These are phyloP conservation scores for Eutypa lata DNA, from an alignment of 2,329 filamentous ascomycete species.

Conservation along the genomic window DNA sequence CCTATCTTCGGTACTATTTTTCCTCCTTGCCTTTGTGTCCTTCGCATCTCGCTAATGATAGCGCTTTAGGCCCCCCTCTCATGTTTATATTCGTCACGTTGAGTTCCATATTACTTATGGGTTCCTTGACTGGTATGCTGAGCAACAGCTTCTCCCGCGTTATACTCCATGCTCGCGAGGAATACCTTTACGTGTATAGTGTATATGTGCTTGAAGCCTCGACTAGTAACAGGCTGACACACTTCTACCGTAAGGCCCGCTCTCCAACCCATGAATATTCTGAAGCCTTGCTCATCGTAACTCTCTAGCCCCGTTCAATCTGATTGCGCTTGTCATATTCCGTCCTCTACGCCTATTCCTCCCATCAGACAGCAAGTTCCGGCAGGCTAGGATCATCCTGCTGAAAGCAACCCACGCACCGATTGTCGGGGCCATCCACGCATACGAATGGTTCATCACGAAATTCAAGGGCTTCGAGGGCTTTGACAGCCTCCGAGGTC, in stretches of 20 bases:
- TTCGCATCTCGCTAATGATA: conserved; percentile 3
- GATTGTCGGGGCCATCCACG: conserved; percentile 64
- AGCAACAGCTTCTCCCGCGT: conserved; percentile 70
- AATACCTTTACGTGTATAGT: conserved; percentile 75
- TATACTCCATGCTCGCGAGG: conserved; percentile 64
- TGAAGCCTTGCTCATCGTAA: background rate
- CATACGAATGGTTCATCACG: conserved; percentile 57
- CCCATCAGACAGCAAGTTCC: conserved; percentile 60
- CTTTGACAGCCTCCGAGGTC: conserved; percentile 48
- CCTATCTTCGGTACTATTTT: conserved; percentile 43
- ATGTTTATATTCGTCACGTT: conserved; percentile 74
- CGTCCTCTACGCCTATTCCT: conserved; percentile 69
- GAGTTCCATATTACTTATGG: conserved; percentile 76
- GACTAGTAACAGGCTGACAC: conserved; percentile 65
- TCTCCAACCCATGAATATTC: background rate
- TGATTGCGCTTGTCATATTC: conserved; percentile 69
- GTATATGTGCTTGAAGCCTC: conserved; percentile 64
- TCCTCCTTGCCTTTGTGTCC: background rate
- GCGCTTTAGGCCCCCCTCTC: conserved; percentile 45
- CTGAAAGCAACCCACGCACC: conserved; percentile 64
- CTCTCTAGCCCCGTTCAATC: conserved; percentile 59
- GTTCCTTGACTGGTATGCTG: conserved; percentile 73
- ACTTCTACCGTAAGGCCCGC: conserved; percentile 55
- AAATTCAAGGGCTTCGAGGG: conserved; percentile 37
- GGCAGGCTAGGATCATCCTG: conserved; percentile 58